These are phyloP conservation scores for Pichia gijzeniarum DNA, from an alignment of 805 yeast genomes.

Conservation along the genomic window DNA sequence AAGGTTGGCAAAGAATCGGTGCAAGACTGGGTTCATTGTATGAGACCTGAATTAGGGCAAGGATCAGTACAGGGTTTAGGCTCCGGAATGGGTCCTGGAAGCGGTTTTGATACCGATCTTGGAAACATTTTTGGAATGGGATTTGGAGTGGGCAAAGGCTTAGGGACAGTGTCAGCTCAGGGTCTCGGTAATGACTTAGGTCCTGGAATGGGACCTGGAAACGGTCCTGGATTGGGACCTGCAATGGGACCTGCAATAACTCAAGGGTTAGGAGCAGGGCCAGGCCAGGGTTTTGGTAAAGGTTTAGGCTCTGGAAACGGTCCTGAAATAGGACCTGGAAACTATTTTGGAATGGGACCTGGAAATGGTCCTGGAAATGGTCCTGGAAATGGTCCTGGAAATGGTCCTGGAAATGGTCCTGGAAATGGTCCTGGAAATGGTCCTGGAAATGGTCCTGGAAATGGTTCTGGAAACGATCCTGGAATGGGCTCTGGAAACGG, in stretches of 20 bases:
- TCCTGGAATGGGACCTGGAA: background rate
- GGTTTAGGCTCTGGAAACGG: too few species aligned
- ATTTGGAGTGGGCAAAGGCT: slow-evolving; percentile 1
- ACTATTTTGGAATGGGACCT: slow-evolving; percentile 3
- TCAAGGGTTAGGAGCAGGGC: slow-evolving; percentile 7
- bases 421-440: slow-evolving; percentile 12
- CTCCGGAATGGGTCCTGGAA: too few species aligned
- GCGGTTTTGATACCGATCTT: slow-evolving; percentile 6
- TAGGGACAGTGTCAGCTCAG: slow-evolving; percentile 4
- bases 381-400: slow-evolving; percentile 9
- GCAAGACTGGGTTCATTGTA: too few species aligned
- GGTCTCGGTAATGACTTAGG: too few species aligned
- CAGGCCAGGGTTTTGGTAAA: too few species aligned
- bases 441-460: slow-evolving; percentile 9
- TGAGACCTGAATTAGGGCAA: slow-evolving; percentile 8
- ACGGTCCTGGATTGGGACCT: too few species aligned
- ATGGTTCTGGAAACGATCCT: slow-evolving; percentile 11
- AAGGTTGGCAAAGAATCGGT: too few species aligned
- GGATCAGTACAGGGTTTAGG: too few species aligned
- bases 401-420: slow-evolving; percentile 7
- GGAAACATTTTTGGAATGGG: background rate
- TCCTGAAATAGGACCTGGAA: slow-evolving; percentile 1
- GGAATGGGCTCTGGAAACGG: slow-evolving; percentile 4
- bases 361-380: slow-evolving; percentile 10
- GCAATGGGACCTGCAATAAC: too few species aligned